Conservation (phyloP, 495 filamentous ascomycete genomes). For the Xylaria grammica region DNA sequence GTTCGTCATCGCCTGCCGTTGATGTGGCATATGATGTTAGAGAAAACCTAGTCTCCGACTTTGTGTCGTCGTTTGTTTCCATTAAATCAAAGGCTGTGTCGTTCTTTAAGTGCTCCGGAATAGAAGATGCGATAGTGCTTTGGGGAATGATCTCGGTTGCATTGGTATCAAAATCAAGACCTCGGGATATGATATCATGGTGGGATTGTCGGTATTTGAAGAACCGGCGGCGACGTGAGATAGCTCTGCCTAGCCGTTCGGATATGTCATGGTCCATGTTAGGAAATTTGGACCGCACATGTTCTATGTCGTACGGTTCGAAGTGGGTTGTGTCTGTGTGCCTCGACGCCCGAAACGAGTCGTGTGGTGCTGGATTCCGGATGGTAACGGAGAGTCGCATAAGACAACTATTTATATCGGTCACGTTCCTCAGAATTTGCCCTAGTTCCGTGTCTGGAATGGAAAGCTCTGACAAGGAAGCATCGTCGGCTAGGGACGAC, state of each 20-base stretch:
- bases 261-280: neutral
- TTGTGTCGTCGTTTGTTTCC: neutral
- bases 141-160: neutral
- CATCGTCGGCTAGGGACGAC: no score
- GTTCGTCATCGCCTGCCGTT: neutral
- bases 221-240: neutral
- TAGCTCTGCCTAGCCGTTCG: neutral
- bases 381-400: slow-evolving; percentile 18
- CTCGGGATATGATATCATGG: neutral
- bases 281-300: slow-evolving; percentile 1
- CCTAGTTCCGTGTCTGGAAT: no score
- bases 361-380: slow-evolving; percentile 24
- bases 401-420: slow-evolving; percentile 10
- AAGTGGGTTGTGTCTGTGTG: slow-evolving; percentile 22
- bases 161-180: neutral
- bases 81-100: neutral
- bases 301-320: slow-evolving; percentile 24
- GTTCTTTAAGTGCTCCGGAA: neutral
- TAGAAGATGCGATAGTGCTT: neutral
- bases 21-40: neutral
- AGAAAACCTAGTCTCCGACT: neutral
- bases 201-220: neutral
- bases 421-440: neutral
- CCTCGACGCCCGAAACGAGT: slow-evolving; percentile 13
- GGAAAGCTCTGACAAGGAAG: no score